Percentiles rank a stretch among this genome's conserved stretches.
Conservation (phyloP, 306 rosid genomes). For the Pterocarpus santalinus region DNA sequence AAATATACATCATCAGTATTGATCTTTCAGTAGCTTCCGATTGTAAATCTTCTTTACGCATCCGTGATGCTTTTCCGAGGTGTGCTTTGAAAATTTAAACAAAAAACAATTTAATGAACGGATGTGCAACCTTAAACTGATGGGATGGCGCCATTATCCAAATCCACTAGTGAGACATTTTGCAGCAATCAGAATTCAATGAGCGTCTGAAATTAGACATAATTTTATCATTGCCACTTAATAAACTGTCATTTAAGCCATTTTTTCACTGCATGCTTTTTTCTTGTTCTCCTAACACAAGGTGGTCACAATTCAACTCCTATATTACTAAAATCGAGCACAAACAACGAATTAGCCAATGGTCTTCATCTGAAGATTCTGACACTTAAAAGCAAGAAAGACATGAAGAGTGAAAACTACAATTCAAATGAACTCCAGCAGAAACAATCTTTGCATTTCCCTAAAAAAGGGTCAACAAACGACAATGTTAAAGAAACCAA, state of each 20-base stretch:
- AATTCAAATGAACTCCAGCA: constrained; percentile 1
- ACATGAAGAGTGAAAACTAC: constrained; percentile 10
- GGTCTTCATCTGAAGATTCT: background rate
- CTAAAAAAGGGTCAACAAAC: constrained; percentile 1
- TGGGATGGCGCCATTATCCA: background rate
- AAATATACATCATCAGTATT: too few relatives aligned
- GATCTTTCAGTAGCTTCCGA: too few relatives aligned
- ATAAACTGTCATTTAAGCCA: background rate
- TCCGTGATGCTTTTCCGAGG: too few relatives aligned
- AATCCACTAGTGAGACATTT: background rate
- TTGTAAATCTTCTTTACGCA: too few relatives aligned
- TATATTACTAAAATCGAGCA: background rate
- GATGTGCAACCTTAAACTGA: background rate
- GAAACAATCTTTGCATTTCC: background rate
- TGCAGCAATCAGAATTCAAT: constrained; percentile 6
- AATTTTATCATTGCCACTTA: background rate
- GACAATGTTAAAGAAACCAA: background rate
- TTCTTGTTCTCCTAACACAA: background rate
- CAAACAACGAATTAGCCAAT: background rate
- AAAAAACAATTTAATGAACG: background rate
- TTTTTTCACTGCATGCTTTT: background rate
- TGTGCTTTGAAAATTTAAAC: background rate
- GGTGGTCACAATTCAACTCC: background rate
- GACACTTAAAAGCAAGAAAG: constrained; percentile 4
- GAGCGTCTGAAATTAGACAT: too few relatives aligned